Conservation (phyloP, 2,329 filamentous ascomycete species). For the Ophiostoma himal-ulmi region DNA sequence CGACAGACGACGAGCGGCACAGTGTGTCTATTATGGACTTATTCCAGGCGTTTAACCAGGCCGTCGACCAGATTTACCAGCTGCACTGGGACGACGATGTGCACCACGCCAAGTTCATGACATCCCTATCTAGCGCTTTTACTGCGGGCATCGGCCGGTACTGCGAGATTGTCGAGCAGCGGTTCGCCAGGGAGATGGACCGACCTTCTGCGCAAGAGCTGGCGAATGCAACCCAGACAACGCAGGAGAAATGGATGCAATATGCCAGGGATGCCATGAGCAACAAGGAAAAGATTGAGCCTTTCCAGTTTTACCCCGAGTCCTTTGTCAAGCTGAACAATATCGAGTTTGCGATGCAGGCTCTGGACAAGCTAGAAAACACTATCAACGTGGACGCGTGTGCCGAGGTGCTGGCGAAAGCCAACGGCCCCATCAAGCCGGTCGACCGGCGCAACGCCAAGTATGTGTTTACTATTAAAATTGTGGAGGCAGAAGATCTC, state of each 20-base stretch:
- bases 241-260: conserved; percentile 89
- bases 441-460: conserved; percentile 65
- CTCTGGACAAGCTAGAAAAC: conserved; percentile 83
- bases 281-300: conserved; percentile 86
- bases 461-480: conserved; percentile 97
- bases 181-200: conserved; percentile 89
- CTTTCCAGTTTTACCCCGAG: conserved; percentile 86
- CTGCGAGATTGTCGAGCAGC: conserved; percentile 82
- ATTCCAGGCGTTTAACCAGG: conserved; percentile 89
- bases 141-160: conserved; percentile 78
- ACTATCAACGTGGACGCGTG: conserved; percentile 89
- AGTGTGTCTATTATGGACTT: conserved; percentile 91
- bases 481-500: conserved; percentile 93
- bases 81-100: conserved; percentile 91
- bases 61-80: conserved; percentile 76
- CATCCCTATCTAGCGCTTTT: conserved; percentile 77
- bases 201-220: conserved; percentile 81
- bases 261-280: conserved; percentile 91
- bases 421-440: conserved; percentile 63
- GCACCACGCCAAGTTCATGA: conserved; percentile 97
- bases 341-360: conserved; percentile 87
- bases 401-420: conserved; percentile 69
- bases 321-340: conserved; percentile 98
- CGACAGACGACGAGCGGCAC: conserved; percentile 76
- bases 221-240: conserved; percentile 67